Conservation (phyloP, 2,329 filamentous ascomycete genomes). For the Helicocarpus griseus region DNA sequence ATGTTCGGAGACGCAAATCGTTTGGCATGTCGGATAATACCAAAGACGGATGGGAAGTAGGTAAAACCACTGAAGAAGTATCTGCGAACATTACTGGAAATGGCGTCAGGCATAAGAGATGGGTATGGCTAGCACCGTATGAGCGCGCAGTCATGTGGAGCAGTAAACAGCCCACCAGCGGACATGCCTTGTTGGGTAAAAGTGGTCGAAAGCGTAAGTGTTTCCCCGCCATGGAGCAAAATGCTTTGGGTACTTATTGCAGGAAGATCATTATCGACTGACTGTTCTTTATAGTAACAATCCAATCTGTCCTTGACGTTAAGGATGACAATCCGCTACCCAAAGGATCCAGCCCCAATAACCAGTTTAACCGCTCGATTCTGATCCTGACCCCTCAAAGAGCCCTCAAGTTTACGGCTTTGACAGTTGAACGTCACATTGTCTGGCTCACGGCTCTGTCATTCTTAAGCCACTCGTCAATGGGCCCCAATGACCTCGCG, state of each 20-base stretch:
- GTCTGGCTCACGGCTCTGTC: conserved; percentile 90
- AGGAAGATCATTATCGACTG: neutral
- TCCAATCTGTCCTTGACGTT: conserved; percentile 94
- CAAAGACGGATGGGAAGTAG: conserved; percentile 37
- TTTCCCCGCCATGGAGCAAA: neutral
- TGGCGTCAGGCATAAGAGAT: conserved; percentile 75
- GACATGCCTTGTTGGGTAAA: conserved; percentile 83
- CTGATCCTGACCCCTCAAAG: conserved; percentile 87
- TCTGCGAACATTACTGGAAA: conserved; percentile 57
- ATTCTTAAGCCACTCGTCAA: conserved; percentile 83
- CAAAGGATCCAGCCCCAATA: conserved; percentile 48
- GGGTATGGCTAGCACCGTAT: conserved; percentile 98
- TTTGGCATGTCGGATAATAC: conserved; percentile 58
- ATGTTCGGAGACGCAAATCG: conserved; percentile 58
- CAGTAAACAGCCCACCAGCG: conserved; percentile 87
- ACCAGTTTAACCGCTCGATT: conserved; percentile 82
- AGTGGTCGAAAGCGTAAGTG: conserved; percentile 84
- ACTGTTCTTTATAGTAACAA: conserved; percentile 54
- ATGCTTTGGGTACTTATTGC: neutral
- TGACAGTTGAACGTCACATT: conserved; percentile 75
- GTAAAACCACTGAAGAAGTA: conserved; percentile 55
- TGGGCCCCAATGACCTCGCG: conserved; percentile 66
- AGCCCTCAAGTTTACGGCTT: conserved; percentile 88
- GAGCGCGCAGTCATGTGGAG: conserved; percentile 96
- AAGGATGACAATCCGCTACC: conserved; percentile 85